Evolutionary conservation across 1,139 yeast genomes (phyloP).

Genomic region (Kurtzmaniella quercitrusa): DNA sequence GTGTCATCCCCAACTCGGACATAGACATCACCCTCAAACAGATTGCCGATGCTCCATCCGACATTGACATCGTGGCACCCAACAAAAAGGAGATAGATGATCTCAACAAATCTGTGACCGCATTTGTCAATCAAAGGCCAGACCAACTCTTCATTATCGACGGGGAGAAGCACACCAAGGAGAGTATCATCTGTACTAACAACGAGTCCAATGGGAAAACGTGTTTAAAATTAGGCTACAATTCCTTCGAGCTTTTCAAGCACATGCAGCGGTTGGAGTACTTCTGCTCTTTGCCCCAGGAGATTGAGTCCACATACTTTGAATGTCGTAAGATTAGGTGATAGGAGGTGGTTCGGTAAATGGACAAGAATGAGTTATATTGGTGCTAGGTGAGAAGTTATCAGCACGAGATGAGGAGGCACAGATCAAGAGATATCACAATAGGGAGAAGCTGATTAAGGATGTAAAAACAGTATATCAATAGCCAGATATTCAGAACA

Average conservation of each 20-base stretch:
- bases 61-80: constrained; percentile 10
- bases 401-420: neutral
- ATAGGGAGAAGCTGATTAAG: too few relatives aligned
- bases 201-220: constrained; percentile 41
- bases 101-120: constrained; percentile 13
- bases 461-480: too few relatives aligned
- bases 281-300: constrained; percentile 45
- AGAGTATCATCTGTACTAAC: constrained; percentile 42
- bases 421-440: too few relatives aligned
- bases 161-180: constrained; percentile 36
- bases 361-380: too few relatives aligned
- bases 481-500: neutral
- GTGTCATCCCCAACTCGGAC: constrained; percentile 23
- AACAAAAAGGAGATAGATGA: constrained; percentile 9
- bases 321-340: constrained; percentile 41
- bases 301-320: constrained; percentile 43
- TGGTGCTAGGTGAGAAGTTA: too few relatives aligned
- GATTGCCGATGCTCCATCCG: constrained; percentile 17
- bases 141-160: constrained; percentile 38
- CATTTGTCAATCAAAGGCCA: constrained; percentile 23
- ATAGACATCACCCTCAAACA: constrained; percentile 37
- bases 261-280: constrained; percentile 44
- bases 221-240: constrained; percentile 37
- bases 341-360: too few relatives aligned
- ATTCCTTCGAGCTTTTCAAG: constrained; percentile 38